Base-by-base conservation (phyloP, 257 asterid species). In the Gentiana dahurica region DNA sequence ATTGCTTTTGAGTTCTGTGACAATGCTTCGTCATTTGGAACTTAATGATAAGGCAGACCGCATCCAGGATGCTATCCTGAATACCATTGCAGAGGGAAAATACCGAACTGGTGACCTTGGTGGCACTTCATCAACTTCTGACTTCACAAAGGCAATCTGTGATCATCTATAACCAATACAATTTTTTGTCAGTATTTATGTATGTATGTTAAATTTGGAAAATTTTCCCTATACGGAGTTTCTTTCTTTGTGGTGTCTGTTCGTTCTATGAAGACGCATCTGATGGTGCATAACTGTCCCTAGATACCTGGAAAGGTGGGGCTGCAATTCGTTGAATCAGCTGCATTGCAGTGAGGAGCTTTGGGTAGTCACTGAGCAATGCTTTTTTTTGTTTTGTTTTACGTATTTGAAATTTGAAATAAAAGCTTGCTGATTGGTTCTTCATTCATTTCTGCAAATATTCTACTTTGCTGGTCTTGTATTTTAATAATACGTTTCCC, bases 41-140 rank as follows among this genome's bases (percentile, higher is more conserved):
- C 86, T 89, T 65, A 84, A 86, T 45, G 86, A 86, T 15, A 81
- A 84, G 57, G 97, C 90, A 0, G 95, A 89, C 36, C 68, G 73
- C 52, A 89, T 89, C 65, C 97, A 89, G 73, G 78, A 79, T 12
- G 97, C 94, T 3, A 71, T 89, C 54, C 58, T 89, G 77, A 82
- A 75, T 50, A 89, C 97, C 2, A 89, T 86, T 60, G 92, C 97
- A 12, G 97, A 85, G 65, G 97, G 97, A 24, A 86, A 82, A 72
- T 86, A 81, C 75, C 68, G 97, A 68, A 86, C 97, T 12, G 90
- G 78, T 8, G 97, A 89, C 69, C 97, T 89, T 50, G 97, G 97
- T 34, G 97, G 97, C n/a, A 81, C 72, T 51, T 66, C 97, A 13
- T 68, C 84, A 2, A 89, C 97, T 8, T 66, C 86, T 0, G 97